Conservation (phyloP, 768 basidiomycete species). For the Leccinum boreale region DNA sequence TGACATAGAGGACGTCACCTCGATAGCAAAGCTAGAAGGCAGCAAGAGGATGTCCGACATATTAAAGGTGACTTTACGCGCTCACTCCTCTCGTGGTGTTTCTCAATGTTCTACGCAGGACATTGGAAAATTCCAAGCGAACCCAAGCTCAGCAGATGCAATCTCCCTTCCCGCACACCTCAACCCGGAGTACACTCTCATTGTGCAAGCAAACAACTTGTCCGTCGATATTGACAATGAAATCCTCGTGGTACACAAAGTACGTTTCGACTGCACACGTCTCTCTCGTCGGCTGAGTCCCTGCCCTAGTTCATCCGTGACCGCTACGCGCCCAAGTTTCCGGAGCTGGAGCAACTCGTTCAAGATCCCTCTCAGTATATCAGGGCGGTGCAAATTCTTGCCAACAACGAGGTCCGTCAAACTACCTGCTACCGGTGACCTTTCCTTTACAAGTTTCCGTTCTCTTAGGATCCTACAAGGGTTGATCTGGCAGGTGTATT, state of each 20-base stretch:
- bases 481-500: constrained; percentile 76
- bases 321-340: constrained; percentile 93
- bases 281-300: constrained; percentile 9
- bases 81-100: not conserved
- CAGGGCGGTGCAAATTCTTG: constrained; percentile 83
- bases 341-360: constrained; percentile 94
- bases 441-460: not conserved
- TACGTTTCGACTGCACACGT: constrained; percentile 23
- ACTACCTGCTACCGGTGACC: not conserved
- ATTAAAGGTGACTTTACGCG: constrained; percentile 53
- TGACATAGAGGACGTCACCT: constrained; percentile 77
- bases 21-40: constrained; percentile 84
- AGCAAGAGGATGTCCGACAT: constrained; percentile 88
- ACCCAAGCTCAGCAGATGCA: constrained; percentile 75
- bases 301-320: constrained; percentile 86
- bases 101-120: constrained; percentile 50
- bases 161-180: constrained; percentile 80
- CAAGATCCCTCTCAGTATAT: constrained; percentile 91
- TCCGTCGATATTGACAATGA: constrained; percentile 99
- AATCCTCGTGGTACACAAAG: constrained; percentile 95
- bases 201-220: constrained; percentile 96
- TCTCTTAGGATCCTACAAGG: constrained; percentile 76
- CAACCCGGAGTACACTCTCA: constrained; percentile 94
- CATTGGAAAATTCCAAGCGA: constrained; percentile 79
- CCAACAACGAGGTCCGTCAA: constrained; percentile 66